Conservation (phyloP, 1,284 basidiomycete species). For the Thecaphora frezii region DNA sequence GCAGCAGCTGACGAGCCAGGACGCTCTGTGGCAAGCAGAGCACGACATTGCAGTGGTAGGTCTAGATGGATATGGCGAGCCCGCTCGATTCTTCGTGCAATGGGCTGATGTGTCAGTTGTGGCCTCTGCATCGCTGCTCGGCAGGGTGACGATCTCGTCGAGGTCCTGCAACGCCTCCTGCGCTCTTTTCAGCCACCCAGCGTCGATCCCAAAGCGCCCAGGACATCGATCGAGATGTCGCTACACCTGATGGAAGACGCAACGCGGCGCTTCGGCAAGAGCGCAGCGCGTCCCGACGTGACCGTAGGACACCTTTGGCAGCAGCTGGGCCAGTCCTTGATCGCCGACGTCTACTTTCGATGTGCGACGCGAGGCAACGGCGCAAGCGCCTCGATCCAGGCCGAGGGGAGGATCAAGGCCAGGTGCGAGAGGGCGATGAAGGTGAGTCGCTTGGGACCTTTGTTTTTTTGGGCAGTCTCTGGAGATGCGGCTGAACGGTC, state of each 20-base stretch:
- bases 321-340: constrained; percentile 10
- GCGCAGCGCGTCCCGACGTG: constrained; percentile 5
- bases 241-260: constrained; percentile 28
- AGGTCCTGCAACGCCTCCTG: constrained; percentile 16
- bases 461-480: not conserved
- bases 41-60: constrained; percentile 10
- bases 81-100: too few species aligned
- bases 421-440: constrained; percentile 13
- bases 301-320: constrained; percentile 19
- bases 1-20: constrained; percentile 3
- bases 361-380: not conserved
- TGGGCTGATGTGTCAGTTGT: too few species aligned
- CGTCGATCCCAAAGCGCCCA: constrained; percentile 7
- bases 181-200: constrained; percentile 9
- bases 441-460: constrained; percentile 3
- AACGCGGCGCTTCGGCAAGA: constrained; percentile 18
- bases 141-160: constrained; percentile 3
- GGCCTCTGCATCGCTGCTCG: not conserved
- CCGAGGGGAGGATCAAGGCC: constrained; percentile 12
- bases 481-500: too few species aligned
- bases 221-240: constrained; percentile 17
- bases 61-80: constrained; percentile 3
- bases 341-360: constrained; percentile 15
- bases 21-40: constrained; percentile 21
- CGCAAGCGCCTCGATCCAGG: constrained; percentile 5